These are phyloP conservation scores for Trichosporon inkin DNA, from an alignment of 1,284 basidiomycete genomes.

Conservation along the genomic window DNA sequence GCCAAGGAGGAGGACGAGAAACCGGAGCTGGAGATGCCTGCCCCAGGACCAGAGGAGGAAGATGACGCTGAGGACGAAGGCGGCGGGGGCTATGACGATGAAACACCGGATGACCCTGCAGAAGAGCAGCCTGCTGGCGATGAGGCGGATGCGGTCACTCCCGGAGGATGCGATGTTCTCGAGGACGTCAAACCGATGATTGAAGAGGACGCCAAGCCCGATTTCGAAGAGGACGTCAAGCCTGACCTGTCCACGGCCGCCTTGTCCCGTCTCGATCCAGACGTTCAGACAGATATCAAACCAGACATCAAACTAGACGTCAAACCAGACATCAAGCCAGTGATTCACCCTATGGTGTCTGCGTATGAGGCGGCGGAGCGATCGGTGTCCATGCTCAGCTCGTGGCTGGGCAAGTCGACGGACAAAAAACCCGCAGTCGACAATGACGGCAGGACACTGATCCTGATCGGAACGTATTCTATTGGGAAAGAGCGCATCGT, in stretches of 20 bases:
- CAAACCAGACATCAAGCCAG: conserved; percentile 10
- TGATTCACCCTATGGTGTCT: conserved; percentile 1
- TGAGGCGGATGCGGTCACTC: neutral
- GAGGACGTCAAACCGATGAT: neutral
- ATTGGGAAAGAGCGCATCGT: conserved; percentile 97
- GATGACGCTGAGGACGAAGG: conserved; percentile 10
- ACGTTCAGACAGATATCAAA: conserved; percentile 7
- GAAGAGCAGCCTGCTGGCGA: neutral
- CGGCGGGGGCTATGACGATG: neutral
- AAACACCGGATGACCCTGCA: neutral
- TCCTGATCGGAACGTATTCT: conserved; percentile 91
- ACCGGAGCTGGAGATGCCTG: neutral
- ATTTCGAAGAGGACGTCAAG: neutral
- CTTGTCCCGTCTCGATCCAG: neutral
- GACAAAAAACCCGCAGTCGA: conserved; percentile 26
- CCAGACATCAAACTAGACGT: conserved; percentile 15
- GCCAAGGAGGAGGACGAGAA: conserved; percentile 15
- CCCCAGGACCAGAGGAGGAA: conserved; percentile 16
- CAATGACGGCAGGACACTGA: conserved; percentile 55
- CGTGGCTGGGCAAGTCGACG: conserved; percentile 49
- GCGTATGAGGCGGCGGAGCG: conserved; percentile 30
- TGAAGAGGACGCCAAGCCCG: conserved; percentile 9
- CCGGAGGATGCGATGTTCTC: neutral
- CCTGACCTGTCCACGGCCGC: neutral
- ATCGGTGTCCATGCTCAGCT: conserved; percentile 49